phyloP scores from a whole-genome alignment of 2,329 filamentous ascomycete genomes.

The Lomentospora prolificans region DNA sequence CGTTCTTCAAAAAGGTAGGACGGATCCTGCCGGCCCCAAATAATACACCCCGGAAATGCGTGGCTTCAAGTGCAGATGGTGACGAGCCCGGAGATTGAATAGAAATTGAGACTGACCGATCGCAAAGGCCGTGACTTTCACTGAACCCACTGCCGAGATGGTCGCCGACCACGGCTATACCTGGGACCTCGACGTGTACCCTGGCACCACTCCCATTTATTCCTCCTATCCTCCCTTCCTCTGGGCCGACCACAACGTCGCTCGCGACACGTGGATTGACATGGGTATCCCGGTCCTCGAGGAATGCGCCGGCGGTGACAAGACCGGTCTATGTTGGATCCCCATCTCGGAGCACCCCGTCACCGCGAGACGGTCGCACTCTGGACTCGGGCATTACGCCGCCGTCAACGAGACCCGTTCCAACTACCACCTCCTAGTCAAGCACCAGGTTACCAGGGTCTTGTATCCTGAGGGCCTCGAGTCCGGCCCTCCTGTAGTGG shows the following conservation, averaged over 20 bases:
- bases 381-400: conserved; percentile 20
- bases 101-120: background rate
- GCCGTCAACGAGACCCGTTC: conserved; percentile 14
- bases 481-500: conserved; percentile 10
- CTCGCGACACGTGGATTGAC: conserved; percentile 14
- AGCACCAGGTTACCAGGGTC: conserved; percentile 19
- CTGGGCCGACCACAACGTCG: conserved; percentile 18
- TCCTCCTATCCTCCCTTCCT: conserved; percentile 22
- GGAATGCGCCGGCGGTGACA: conserved; percentile 17
- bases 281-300: conserved; percentile 15
- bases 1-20: conserved; percentile 24
- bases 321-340: conserved; percentile 22
- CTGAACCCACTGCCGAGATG: conserved; percentile 15
- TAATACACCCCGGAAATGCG: too few species aligned
- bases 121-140: conserved; percentile 10
- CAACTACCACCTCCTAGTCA: conserved; percentile 17
- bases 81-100: too few species aligned
- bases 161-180: conserved; percentile 21
- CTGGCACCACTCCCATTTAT: conserved; percentile 21
- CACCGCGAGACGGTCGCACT: conserved; percentile 18
- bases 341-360: conserved; percentile 19
- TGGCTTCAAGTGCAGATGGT: too few species aligned
- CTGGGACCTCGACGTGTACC: conserved; percentile 19
- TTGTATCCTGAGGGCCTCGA: conserved; percentile 11
- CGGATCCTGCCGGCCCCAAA: too few species aligned